Evolutionary conservation across 2,329 filamentous ascomycete species (phyloP).

Genomic region (Phoma sp.): DNA sequence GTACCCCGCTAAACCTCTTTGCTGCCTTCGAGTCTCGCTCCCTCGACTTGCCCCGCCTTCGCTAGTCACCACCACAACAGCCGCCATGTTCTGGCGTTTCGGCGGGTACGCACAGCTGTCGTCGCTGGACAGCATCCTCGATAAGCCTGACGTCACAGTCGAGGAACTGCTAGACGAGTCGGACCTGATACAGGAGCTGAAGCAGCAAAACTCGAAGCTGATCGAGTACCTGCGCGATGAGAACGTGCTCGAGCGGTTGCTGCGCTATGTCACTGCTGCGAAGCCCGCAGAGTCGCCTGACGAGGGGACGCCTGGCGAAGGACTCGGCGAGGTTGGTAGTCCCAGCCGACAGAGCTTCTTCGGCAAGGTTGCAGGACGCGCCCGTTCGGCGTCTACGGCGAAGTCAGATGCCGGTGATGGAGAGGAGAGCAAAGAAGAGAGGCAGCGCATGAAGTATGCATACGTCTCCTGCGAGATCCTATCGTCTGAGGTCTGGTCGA

Average conservation of each 20-base stretch:
- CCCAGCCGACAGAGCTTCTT: conserved; percentile 54
- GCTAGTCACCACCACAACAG: conserved; percentile 29
- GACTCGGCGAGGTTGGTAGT: conserved; percentile 51
- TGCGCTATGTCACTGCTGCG: conserved; percentile 90
- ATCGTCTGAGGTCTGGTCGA: conserved; percentile 96
- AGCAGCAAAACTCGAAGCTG: conserved; percentile 96
- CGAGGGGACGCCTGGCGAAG: conserved; percentile 52
- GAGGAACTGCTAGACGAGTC: conserved; percentile 96
- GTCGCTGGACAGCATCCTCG: conserved; percentile 93
- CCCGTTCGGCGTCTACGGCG: conserved; percentile 54
- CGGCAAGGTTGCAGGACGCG: conserved; percentile 52
- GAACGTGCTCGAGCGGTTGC: conserved; percentile 79
- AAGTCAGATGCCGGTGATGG: conserved; percentile 53
- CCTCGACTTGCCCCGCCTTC: conserved; percentile 39
- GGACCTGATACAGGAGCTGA: conserved; percentile 95
- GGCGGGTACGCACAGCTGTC: conserved; percentile 98
- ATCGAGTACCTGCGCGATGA: conserved; percentile 95
- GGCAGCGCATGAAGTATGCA: conserved; percentile 90
- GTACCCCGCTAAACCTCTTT: conserved; percentile 17
- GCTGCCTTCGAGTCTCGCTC: conserved; percentile 37
- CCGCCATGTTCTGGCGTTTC: conserved; percentile 96
- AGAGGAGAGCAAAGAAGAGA: conserved; percentile 78
- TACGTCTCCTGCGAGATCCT: conserved; percentile 93
- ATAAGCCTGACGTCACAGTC: conserved; percentile 91
- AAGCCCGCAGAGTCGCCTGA: conserved; percentile 56